Percentiles rank a stretch among this genome's conserved stretches.
phyloP scores from a whole-genome alignment of 108 stramenopile species.

The Skeletonema menzelii region DNA sequence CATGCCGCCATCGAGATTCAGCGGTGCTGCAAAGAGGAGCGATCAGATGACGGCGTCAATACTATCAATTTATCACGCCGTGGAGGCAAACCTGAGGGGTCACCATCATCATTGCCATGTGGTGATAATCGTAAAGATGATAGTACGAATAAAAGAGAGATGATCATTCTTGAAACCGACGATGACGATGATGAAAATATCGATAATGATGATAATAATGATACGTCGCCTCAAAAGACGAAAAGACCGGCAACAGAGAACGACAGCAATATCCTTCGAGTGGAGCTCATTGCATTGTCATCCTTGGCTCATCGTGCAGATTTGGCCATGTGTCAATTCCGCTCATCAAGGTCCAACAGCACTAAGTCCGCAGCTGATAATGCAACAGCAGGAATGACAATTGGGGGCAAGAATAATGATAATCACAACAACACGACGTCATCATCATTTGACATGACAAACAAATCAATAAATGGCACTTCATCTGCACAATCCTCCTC shows the following conservation, averaged over 20 bases:
- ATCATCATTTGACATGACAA: neutral
- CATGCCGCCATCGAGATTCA: constrained; percentile 9
- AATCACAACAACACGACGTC: neutral
- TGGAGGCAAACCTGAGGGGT: neutral
- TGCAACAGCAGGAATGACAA: neutral
- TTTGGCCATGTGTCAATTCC: constrained; percentile 47
- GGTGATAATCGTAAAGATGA: neutral
- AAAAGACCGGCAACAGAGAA: neutral
- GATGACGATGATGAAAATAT: neutral
- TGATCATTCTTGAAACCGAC: neutral
- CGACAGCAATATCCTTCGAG: neutral
- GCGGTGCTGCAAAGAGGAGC: constrained; percentile 7
- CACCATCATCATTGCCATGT: neutral
- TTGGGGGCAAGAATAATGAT: neutral
- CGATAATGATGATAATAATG: neutral
- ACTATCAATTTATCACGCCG: neutral
- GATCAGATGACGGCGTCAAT: neutral
- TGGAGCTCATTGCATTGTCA: constrained; percentile 36
- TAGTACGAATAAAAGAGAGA: neutral
- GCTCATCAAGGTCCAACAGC: constrained; percentile 7
- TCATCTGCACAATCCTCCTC: neutral
- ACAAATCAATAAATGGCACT: neutral
- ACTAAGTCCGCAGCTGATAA: neutral
- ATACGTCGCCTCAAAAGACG: neutral
- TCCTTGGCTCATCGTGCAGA: constrained; percentile 31